Percentiles rank a stretch among this genome's conserved stretches.
Evolutionary conservation across 75 land plant genomes (phyloP).

Genomic region (Adiantum capillusveneris): DNA sequence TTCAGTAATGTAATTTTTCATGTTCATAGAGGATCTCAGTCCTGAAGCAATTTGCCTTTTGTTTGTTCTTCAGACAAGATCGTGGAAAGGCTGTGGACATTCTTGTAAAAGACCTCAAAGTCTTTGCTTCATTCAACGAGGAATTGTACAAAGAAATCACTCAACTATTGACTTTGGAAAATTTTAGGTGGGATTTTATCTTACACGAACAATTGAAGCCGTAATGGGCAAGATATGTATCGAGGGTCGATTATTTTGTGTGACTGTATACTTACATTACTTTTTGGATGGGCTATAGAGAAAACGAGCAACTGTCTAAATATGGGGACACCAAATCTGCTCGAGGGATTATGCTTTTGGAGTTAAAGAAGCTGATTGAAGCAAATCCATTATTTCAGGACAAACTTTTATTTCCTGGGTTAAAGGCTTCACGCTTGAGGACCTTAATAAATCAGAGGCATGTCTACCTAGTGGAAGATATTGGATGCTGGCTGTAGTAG

Average conservation of each 20-base stretch:
- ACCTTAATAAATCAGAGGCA: constrained; percentile 79
- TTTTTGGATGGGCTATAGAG: constrained; percentile 24
- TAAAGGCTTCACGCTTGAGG: constrained; percentile 56
- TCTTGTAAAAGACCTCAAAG: constrained; percentile 54
- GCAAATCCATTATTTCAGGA: constrained; percentile 80
- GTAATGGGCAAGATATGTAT: no score
- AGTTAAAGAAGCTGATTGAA: constrained; percentile 69
- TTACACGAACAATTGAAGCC: no score
- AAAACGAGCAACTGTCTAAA: constrained; percentile 68
- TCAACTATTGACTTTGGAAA: constrained; percentile 58
- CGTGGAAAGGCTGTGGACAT: constrained; percentile 56
- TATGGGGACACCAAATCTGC: constrained; percentile 85
- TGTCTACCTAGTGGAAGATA: no score
- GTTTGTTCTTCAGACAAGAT: constrained; percentile 39
- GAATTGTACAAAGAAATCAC: constrained; percentile 72
- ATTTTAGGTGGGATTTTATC: constrained; percentile 39
- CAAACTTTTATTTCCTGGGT: constrained; percentile 48
- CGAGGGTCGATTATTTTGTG: no score
- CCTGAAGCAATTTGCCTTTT: background rate
- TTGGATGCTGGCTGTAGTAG: background rate
- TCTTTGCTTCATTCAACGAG: constrained; percentile 56
- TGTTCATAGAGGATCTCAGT: no score
- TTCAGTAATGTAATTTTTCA: no score
- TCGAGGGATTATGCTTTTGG: constrained; percentile 58
- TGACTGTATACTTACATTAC: no score